phyloP scores from a whole-genome alignment of 1,284 basidiomycete species.

The Wolfiporia cocos region DNA sequence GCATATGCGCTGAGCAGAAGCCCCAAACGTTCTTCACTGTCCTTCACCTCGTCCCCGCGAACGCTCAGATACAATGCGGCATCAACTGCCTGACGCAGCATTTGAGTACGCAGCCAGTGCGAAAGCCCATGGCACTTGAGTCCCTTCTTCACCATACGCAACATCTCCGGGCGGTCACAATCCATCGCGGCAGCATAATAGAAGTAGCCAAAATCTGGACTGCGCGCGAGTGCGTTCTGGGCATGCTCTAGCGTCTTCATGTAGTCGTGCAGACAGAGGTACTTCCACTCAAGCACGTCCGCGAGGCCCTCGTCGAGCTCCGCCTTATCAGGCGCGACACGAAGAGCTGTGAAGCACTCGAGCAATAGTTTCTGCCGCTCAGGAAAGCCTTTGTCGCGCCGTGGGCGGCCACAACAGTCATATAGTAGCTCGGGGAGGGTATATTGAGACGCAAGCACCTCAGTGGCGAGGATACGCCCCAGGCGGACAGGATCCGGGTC shows the following conservation, averaged over 20 bases:
- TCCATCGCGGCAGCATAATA: conserved; percentile 36
- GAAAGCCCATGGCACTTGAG: too few relatives aligned
- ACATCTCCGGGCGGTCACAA: too few relatives aligned
- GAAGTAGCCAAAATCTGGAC: conserved; percentile 45
- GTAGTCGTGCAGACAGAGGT: neutral
- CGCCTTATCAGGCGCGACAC: neutral
- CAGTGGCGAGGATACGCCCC: too few relatives aligned
- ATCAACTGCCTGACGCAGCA: too few relatives aligned
- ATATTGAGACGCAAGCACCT: too few relatives aligned
- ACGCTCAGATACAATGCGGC: too few relatives aligned
- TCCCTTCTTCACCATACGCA: too few relatives aligned
- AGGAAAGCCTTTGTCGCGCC: neutral
- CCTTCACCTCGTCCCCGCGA: too few relatives aligned
- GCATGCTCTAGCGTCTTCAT: conserved; percentile 31
- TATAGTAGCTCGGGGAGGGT: too few relatives aligned
- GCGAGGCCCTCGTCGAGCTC: conserved; percentile 36
- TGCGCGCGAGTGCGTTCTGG: conserved; percentile 37
- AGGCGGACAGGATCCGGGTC: conserved; percentile 36
- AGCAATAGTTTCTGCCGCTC: neutral
- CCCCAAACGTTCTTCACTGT: too few relatives aligned
- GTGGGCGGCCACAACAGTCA: neutral
- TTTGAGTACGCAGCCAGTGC: too few relatives aligned
- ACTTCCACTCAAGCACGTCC: conserved; percentile 52
- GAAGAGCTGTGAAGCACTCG: conserved; percentile 1
- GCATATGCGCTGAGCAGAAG: too few relatives aligned